A percentile compares a stretch with the other conserved stretches of the same genome.
phyloP scores from a whole-genome alignment of 2,329 filamentous ascomycete species.

The Fusarium mundagurra region DNA sequence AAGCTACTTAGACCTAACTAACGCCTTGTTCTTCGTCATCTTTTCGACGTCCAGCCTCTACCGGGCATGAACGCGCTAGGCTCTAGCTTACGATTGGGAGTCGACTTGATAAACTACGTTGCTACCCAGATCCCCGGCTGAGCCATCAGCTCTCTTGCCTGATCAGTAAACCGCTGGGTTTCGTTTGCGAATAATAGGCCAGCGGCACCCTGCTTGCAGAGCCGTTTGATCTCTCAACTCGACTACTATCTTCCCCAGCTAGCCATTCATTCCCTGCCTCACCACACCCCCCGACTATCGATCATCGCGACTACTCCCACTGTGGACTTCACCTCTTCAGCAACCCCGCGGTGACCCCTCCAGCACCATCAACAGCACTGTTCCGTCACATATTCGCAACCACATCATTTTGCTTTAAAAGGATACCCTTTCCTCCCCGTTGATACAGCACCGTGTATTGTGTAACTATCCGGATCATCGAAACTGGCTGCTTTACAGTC shows the following conservation, averaged over 20 bases:
- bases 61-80: constrained; percentile 45
- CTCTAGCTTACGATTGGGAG: constrained; percentile 44
- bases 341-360: constrained; percentile 44
- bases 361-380: constrained; percentile 22
- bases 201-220: constrained; percentile 42
- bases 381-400: constrained; percentile 11
- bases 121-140: constrained; percentile 43
- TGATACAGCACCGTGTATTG: constrained; percentile 16
- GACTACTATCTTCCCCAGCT: constrained; percentile 38
- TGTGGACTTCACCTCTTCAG: constrained; percentile 34
- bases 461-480: constrained; percentile 15
- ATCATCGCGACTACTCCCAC: constrained; percentile 40
- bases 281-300: constrained; percentile 37
- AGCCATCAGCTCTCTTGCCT: constrained; percentile 45
- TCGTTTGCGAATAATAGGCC: constrained; percentile 44
- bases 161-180: constrained; percentile 41
- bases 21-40: constrained; percentile 45
- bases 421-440: not conserved
- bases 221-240: constrained; percentile 38
- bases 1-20: constrained; percentile 42
- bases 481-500: constrained; percentile 42
- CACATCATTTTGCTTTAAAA: not conserved
- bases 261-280: constrained; percentile 43
- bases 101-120: constrained; percentile 45
- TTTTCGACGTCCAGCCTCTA: constrained; percentile 41